Conservation (phyloP, 371 early-diverging fungal genomes). For the Nematocida sp. region DNA sequence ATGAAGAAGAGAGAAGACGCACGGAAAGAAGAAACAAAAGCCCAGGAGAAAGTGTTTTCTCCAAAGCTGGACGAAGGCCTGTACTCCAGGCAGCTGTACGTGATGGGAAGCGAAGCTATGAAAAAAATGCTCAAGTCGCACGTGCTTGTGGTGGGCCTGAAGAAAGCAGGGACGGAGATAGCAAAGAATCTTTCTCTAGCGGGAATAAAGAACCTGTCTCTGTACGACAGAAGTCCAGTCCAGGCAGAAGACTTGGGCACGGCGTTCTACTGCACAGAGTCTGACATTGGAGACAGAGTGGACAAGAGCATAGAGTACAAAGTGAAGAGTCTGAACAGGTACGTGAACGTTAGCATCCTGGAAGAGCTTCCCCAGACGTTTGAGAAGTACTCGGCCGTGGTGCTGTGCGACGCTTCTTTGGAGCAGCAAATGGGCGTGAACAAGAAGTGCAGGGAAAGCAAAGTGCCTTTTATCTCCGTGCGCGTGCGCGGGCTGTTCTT, state of each 20-base stretch:
- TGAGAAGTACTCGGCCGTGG: conserved; percentile 73
- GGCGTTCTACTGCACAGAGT: conserved; percentile 78
- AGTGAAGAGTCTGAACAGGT: conserved; percentile 87
- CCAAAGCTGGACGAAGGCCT: conserved; percentile 62
- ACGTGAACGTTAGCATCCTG: conserved; percentile 68
- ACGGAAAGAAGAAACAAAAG: not conserved
- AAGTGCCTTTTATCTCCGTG: conserved; percentile 82
- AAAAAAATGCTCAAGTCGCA: conserved; percentile 87
- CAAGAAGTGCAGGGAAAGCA: conserved; percentile 73
- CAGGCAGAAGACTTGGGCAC: conserved; percentile 76
- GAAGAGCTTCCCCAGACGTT: conserved; percentile 66
- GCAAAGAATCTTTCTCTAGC: conserved; percentile 96
- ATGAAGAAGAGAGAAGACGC: conserved; percentile 23
- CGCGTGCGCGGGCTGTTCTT: conserved; percentile 87
- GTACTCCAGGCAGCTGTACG: conserved; percentile 67
- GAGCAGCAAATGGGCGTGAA: conserved; percentile 76
- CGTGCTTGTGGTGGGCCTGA: conserved; percentile 86
- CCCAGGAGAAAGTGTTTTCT: conserved; percentile 27
- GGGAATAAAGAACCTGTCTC: conserved; percentile 88
- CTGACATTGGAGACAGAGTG: conserved; percentile 82
- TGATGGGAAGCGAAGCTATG: conserved; percentile 98
- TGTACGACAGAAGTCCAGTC: conserved; percentile 77
- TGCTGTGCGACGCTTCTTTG: conserved; percentile 73
- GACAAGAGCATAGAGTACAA: conserved; percentile 72
- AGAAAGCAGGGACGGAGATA: conserved; percentile 93